phyloP scores from a whole-genome alignment of 2,329 filamentous ascomycete species.

The Sarocladium strictum region DNA sequence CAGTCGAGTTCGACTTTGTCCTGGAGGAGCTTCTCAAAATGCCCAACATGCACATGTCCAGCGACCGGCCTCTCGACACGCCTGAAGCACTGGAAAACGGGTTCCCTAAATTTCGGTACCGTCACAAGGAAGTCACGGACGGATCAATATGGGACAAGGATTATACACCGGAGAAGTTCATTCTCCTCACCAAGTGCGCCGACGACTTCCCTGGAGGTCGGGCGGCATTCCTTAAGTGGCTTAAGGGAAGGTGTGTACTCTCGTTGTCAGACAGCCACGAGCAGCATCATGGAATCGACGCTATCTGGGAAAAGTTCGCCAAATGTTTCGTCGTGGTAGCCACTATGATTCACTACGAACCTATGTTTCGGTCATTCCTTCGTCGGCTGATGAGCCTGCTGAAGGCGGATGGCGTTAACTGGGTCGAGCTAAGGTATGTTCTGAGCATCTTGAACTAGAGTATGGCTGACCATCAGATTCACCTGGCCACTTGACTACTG shows the following conservation, averaged over 20 bases:
- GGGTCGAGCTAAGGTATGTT: conserved; percentile 65
- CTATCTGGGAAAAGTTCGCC: conserved; percentile 78
- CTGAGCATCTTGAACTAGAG: no score
- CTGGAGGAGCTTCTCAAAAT: conserved; percentile 65
- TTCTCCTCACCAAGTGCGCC: conserved; percentile 59
- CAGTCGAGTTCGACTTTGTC: conserved; percentile 81
- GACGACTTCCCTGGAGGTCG: conserved; percentile 71
- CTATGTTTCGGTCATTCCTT: conserved; percentile 75
- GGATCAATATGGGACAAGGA: conserved; percentile 54
- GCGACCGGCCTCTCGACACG: conserved; percentile 49
- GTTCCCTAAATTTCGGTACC: conserved; percentile 57
- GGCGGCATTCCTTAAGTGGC: conserved; percentile 68
- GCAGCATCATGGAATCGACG: conserved; percentile 77
- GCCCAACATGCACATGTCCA: conserved; percentile 68
- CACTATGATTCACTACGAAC: conserved; percentile 81
- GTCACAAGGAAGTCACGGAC: conserved; percentile 36
- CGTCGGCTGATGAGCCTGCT: conserved; percentile 64
- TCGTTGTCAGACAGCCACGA: conserved; percentile 66
- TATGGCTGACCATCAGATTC: conserved; percentile 37
- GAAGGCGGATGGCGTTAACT: conserved; percentile 75
- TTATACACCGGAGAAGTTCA: conserved; percentile 54
- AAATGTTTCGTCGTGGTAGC: conserved; percentile 68
- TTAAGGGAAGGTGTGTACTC: conserved; percentile 67
- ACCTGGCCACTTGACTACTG: conserved; percentile 70
- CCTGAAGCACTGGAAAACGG: conserved; percentile 47